These are phyloP conservation scores for Trametes polyzona DNA, from an alignment of 1,284 basidiomycete genomes.

Conservation along the genomic window DNA sequence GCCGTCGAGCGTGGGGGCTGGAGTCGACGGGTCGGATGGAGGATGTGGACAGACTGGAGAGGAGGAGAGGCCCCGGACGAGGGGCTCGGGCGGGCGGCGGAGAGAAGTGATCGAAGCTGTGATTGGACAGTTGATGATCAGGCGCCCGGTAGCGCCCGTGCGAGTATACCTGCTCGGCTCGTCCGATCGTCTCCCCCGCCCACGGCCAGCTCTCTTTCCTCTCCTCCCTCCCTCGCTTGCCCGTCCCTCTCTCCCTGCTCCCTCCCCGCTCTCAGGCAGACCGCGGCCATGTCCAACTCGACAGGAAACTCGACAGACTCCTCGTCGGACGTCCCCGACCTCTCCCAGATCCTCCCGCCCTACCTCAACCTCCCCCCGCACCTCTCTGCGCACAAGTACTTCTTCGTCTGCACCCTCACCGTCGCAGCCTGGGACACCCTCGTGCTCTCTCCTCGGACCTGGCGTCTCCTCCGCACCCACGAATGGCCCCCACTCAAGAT, in stretches of 20 bases:
- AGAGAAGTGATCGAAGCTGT: conserved; percentile 4
- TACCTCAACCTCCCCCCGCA: conserved; percentile 74
- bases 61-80: not conserved
- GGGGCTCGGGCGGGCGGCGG: not conserved
- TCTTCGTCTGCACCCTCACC: conserved; percentile 83
- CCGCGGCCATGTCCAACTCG: conserved; percentile 26
- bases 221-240: conserved; percentile 2
- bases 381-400: conserved; percentile 82
- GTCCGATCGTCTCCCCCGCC: conserved; percentile 8
- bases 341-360: conserved; percentile 45
- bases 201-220: conserved; percentile 5
- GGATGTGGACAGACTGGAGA: not conserved
- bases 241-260: not conserved
- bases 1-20: no score
- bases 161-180: conserved; percentile 11
- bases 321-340: conserved; percentile 24
- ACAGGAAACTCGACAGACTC: conserved; percentile 21
- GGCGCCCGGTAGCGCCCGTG: conserved; percentile 12
- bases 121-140: conserved; percentile 19
- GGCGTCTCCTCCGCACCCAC: conserved; percentile 65
- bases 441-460: conserved; percentile 76
- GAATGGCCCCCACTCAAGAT: conserved; percentile 80
- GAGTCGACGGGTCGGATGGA: no score
- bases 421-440: conserved; percentile 86
- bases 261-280: conserved; percentile 18